Evolutionary conservation across 805 yeast genomes (phyloP).

Genomic region (Candida ficus): DNA sequence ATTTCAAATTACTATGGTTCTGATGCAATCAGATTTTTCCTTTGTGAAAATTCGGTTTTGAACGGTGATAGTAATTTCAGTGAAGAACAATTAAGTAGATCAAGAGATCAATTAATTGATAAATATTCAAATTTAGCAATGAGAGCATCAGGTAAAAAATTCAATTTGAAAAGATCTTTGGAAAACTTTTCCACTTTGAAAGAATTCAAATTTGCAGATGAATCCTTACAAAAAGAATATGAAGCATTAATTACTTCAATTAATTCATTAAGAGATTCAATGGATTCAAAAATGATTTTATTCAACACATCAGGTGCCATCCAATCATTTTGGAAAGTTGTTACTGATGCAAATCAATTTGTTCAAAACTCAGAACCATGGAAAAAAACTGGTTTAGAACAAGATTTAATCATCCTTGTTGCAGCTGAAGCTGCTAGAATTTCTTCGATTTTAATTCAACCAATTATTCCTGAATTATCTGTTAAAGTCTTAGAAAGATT

Average conservation of each 20-base stretch:
- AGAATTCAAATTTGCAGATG: slow-evolving; percentile 8
- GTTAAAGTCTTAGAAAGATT: slow-evolving; percentile 54
- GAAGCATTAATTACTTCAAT: slow-evolving; percentile 28
- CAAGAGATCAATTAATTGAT: slow-evolving; percentile 66
- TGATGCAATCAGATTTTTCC: slow-evolving; percentile 70
- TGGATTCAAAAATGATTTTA: slow-evolving; percentile 38
- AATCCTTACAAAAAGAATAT: slow-evolving; percentile 6
- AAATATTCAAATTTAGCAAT: slow-evolving; percentile 78
- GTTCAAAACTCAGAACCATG: slow-evolving; percentile 77
- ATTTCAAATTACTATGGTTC: slow-evolving; percentile 57
- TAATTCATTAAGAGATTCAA: slow-evolving; percentile 29
- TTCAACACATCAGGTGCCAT: slow-evolving; percentile 56
- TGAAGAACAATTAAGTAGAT: slow-evolving; percentile 43
- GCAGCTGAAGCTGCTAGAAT: slow-evolving; percentile 72
- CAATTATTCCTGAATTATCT: slow-evolving; percentile 69
- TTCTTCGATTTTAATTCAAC: slow-evolving; percentile 57
- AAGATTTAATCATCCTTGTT: slow-evolving; percentile 52
- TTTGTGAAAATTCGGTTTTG: slow-evolving; percentile 70
- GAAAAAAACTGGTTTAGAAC: slow-evolving; percentile 37
- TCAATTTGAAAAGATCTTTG: slow-evolving; percentile 47
- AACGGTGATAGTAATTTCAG: slow-evolving; percentile 78
- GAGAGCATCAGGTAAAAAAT: slow-evolving; percentile 68
- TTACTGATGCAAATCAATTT: slow-evolving; percentile 57
- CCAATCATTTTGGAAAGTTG: slow-evolving; percentile 51
- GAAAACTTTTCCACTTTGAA: slow-evolving; percentile 4